Conservation (phyloP, 2,329 filamentous ascomycete species). For the Aspergillus piperis region DNA sequence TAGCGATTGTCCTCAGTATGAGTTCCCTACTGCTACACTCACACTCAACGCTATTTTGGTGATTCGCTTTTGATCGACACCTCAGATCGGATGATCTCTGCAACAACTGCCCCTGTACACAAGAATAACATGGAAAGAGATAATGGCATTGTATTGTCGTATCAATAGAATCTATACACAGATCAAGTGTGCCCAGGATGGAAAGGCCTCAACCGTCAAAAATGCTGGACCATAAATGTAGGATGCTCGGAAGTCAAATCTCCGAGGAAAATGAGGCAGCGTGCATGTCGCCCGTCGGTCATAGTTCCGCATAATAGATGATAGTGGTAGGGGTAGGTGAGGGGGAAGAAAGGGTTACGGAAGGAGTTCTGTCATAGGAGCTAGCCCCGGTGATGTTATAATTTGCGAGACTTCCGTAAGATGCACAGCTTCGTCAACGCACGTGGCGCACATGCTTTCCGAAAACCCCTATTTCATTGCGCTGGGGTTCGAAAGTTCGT, state of each 20-base stretch:
- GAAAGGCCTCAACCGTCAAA: background rate
- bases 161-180: background rate
- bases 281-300: slow-evolving; percentile 1
- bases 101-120: background rate
- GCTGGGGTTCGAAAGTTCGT: background rate
- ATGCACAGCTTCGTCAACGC: background rate
- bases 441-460: background rate
- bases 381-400: background rate
- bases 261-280: background rate
- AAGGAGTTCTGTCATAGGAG: background rate
- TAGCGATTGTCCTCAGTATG: no score
- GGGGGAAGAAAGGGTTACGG: background rate
- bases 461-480: background rate
- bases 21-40: background rate
- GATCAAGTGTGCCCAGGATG: background rate
- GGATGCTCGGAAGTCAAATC: background rate
- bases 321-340: background rate
- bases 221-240: background rate
- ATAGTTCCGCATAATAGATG: background rate
- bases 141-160: background rate
- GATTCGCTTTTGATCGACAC: background rate
- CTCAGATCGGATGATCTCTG: background rate
- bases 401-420: background rate
- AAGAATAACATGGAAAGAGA: background rate
- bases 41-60: background rate